Evolutionary conservation across 2,329 filamentous ascomycete genomes (phyloP).

Genomic region (Bipolaris victoriae): DNA sequence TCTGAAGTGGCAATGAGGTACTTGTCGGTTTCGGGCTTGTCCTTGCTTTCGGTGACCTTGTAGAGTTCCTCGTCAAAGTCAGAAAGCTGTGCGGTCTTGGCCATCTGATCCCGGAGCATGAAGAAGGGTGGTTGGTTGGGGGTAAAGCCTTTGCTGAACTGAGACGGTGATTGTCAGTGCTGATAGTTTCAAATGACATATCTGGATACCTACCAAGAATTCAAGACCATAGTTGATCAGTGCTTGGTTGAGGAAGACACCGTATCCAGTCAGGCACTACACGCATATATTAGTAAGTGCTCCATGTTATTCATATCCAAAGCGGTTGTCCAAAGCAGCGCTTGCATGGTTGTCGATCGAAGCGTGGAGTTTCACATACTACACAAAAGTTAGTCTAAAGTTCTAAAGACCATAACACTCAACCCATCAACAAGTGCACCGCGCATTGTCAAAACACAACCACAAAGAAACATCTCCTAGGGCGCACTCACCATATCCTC

Average conservation of each 20-base stretch:
- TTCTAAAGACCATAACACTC: too few species aligned
- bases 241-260: conserved; percentile 89
- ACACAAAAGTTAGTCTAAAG: not conserved
- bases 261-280: conserved; percentile 80
- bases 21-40: conserved; percentile 83
- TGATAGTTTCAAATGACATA: not conserved
- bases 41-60: conserved; percentile 86
- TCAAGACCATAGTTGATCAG: conserved; percentile 83
- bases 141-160: conserved; percentile 75
- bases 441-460: not conserved
- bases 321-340: not conserved
- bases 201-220: conserved; percentile 1
- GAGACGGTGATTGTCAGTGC: not conserved
- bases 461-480: not conserved
- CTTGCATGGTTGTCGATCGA: not conserved
- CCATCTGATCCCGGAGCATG: conserved; percentile 96
- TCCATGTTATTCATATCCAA: not conserved
- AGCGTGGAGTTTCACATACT: not conserved
- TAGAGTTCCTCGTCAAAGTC: conserved; percentile 98
- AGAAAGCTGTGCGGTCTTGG: conserved; percentile 94
- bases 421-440: not conserved
- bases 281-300: not conserved
- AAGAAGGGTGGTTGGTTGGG: conserved; percentile 67
- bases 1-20: conserved; percentile 79
- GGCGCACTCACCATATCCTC: conserved; percentile 67